Base-by-base conservation (phyloP, 108 stramenopile species). In the Cyclotella sp. region DNA sequence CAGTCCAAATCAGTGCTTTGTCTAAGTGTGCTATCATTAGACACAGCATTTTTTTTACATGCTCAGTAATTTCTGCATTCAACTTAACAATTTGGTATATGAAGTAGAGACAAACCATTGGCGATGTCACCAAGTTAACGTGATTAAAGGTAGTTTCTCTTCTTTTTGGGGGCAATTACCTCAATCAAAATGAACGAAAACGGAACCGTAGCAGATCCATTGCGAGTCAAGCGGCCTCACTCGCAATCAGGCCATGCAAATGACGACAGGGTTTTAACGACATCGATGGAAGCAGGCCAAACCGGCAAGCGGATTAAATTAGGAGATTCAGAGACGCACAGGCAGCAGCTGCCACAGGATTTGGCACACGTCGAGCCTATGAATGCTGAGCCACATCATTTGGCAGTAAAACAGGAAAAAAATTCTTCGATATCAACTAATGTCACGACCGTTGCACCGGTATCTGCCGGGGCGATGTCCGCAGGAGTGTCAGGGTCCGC, bases 201-300 rank as follows among this genome's bases (percentile, higher is more conserved):
- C 29, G 30, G 34, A 21, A 39, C 60, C 34, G 60, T 61, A 12
- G 60, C 60, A 39, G 60, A 61, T 61, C 34, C 34, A 61, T 16
- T 61, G 15, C 60, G 60, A 13, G 29, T 30, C 7, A 61, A 61
- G 34, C 29, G 60, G 13, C 13, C 60, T 7, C 60, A 57, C 24
- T 8, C n/a, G 24, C 5, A 24, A 57, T 57, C 60, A 12, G 11
- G 11, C 7, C 3, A 13, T 39, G 19, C 12, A 9, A 12, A n/a
- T 13, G 30, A 61, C 0, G 34, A 2, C n/a, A 30, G 30, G 12
- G 60, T 30, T 61, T 29, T 30, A 19, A 12, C 34, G n/a, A 7
- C 15, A 34, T 11, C 34, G 34, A 3, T 30, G 60, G 30, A 29
- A 61, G 14, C 15, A 14, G 30, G 34, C 7, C 19, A 13, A 61